Percentiles rank a stretch among this genome's conserved stretches.
Evolutionary conservation across 441 rosid genomes (phyloP).

Genomic region (Euphorbia celastroides): DNA sequence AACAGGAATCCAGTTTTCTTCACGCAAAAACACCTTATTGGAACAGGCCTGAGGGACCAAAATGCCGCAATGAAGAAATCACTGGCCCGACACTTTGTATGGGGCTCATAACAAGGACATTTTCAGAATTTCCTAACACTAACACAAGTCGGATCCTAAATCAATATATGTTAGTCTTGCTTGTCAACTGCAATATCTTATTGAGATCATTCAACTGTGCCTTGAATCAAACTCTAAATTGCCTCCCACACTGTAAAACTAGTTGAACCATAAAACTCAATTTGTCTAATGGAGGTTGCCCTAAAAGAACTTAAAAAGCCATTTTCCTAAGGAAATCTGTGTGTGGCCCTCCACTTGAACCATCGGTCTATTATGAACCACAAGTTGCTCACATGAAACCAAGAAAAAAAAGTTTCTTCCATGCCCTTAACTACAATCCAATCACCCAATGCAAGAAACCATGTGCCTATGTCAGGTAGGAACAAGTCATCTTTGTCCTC

Average conservation of each 20-base stretch:
- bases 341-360: constrained; percentile 18
- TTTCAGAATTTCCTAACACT: not conserved
- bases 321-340: constrained; percentile 12
- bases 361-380: constrained; percentile 15
- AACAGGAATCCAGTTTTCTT: not conserved
- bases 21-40: not conserved
- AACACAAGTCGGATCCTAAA: not conserved
- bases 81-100: no score
- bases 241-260: not conserved
- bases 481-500: constrained; percentile 23
- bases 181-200: not conserved
- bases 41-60: not conserved
- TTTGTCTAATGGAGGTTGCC: constrained; percentile 20
- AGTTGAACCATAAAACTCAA: not conserved
- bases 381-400: constrained; percentile 1
- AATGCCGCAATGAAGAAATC: no score
- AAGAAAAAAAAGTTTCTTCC: constrained; percentile 15
- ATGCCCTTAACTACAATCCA: constrained; percentile 22
- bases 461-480: constrained; percentile 32
- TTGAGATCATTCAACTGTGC: no score
- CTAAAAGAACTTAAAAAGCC: constrained; percentile 15
- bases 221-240: no score
- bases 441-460: constrained; percentile 24
- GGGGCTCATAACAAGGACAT: not conserved
- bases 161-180: not conserved